These are phyloP conservation scores for Astragalus membranaceus DNA, from an alignment of 306 rosid species.

Conservation along the genomic window DNA sequence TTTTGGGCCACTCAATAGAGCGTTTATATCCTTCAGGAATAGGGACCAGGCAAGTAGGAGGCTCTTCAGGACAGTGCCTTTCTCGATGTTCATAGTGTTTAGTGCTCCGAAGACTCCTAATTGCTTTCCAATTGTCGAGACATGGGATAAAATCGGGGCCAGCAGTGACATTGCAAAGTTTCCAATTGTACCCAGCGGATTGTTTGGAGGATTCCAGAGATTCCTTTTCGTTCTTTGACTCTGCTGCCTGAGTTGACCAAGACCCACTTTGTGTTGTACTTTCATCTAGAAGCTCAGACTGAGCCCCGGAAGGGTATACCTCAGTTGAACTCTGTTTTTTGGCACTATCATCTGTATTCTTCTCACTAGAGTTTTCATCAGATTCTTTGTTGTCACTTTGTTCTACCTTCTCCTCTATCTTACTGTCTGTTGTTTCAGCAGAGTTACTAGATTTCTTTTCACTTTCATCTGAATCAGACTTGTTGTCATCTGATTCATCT, in stretches of 20 bases:
- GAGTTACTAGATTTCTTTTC: constrained; percentile 42
- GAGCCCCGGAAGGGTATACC: constrained; percentile 88
- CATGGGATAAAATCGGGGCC: constrained; percentile 93
- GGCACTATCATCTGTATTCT: constrained; percentile 38
- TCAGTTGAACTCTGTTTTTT: constrained; percentile 45
- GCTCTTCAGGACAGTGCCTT: constrained; percentile 93
- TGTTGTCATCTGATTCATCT: constrained; percentile 37
- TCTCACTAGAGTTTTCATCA: constrained; percentile 41
- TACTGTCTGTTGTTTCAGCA: constrained; percentile 31
- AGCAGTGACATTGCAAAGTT: constrained; percentile 79
- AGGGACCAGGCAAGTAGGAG: constrained; percentile 92
- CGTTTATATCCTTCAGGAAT: constrained; percentile 83
- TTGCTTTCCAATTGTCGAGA: constrained; percentile 88
- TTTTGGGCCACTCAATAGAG: constrained; percentile 80
- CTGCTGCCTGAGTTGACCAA: constrained; percentile 76
- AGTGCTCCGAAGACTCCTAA: constrained; percentile 77
- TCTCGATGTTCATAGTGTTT: constrained; percentile 99
- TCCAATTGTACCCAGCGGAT: constrained; percentile 58
- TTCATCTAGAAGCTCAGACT: constrained; percentile 80
- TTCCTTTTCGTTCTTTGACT: constrained; percentile 85
- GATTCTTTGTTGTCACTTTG: constrained; percentile 48
- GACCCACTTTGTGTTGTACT: constrained; percentile 54
- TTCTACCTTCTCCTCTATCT: constrained; percentile 58
- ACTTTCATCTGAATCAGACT: constrained; percentile 42
- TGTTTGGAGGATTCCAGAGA: constrained; percentile 50